Evolutionary conservation across 2,329 filamentous ascomycete genomes (phyloP).

Genomic region (Mollisiaceae sp.): DNA sequence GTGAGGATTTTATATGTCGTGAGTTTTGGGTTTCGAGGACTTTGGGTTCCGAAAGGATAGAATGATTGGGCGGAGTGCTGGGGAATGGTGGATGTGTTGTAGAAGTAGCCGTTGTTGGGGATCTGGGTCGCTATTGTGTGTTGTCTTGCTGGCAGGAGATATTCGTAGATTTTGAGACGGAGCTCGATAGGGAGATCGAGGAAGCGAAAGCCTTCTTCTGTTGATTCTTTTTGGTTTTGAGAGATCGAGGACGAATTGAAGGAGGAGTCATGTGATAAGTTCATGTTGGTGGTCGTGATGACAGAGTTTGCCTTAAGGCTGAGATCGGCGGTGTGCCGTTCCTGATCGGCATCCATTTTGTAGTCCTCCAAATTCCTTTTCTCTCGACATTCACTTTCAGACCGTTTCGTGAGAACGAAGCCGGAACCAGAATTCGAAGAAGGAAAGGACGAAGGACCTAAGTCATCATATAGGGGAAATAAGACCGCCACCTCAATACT

Average conservation of each 20-base stretch:
- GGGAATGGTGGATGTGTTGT: constrained; percentile 28
- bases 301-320: not conserved
- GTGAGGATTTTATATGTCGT: constrained; percentile 39
- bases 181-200: constrained; percentile 38
- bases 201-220: constrained; percentile 29
- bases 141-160: constrained; percentile 35
- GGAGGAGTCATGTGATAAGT: not conserved
- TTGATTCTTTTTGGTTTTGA: not conserved
- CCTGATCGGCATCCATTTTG: constrained; percentile 12
- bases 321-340: constrained; percentile 6
- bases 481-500: constrained; percentile 32
- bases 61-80: constrained; percentile 26
- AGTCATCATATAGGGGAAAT: constrained; percentile 18
- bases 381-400: not conserved
- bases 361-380: constrained; percentile 5
- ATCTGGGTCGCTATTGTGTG: constrained; percentile 40
- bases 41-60: constrained; percentile 31
- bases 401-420: not conserved
- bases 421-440: not conserved
- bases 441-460: constrained; percentile 9
- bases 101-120: constrained; percentile 38
- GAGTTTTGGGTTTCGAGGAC: constrained; percentile 19
- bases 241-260: too few species aligned
- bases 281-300: constrained; percentile 1
- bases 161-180: constrained; percentile 38